These are phyloP conservation scores for Neoboletus brunneissimus DNA, from an alignment of 768 basidiomycete species.

Conservation along the genomic window DNA sequence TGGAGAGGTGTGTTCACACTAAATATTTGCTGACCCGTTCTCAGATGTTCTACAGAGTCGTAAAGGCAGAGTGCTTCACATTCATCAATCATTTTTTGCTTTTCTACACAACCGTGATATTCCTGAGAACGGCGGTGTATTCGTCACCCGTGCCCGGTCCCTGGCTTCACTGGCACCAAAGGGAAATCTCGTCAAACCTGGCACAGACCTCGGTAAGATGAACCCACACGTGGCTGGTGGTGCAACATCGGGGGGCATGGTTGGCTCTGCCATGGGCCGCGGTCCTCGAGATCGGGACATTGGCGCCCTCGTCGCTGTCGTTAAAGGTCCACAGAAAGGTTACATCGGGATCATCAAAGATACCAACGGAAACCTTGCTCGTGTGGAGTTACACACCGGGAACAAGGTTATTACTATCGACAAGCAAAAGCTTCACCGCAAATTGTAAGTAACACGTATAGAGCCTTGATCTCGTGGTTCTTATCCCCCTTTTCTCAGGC, in stretches of 20 bases:
- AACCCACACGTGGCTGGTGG: conserved; percentile 68
- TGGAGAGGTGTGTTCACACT: conserved; percentile 61
- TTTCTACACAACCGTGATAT: conserved; percentile 94
- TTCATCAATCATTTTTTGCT: conserved; percentile 90
- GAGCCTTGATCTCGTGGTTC: background rate
- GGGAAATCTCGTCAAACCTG: conserved; percentile 62
- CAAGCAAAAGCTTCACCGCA: conserved; percentile 70
- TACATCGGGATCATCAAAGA: conserved; percentile 93
- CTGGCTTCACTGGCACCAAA: conserved; percentile 86
- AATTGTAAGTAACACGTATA: conserved; percentile 52
- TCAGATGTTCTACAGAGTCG: conserved; percentile 49
- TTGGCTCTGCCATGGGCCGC: conserved; percentile 76
- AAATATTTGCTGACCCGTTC: background rate
- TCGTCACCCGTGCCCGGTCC: conserved; percentile 83
- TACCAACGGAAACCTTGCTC: conserved; percentile 79
- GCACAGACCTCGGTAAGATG: conserved; percentile 84
- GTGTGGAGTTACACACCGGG: conserved; percentile 87
- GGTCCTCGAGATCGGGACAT: conserved; percentile 82
- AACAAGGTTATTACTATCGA: conserved; percentile 89
- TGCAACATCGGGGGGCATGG: conserved; percentile 68
- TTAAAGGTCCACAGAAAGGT: conserved; percentile 89
- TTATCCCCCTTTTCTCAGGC: conserved; percentile 36
- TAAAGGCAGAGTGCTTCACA: conserved; percentile 88
- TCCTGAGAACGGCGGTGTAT: conserved; percentile 89
- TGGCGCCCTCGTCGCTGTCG: conserved; percentile 71